A percentile compares a stretch with the other conserved stretches of the same genome.
Conservation (phyloP, 176 grass and related monocot species). For the Melocanna baccifera region DNA sequence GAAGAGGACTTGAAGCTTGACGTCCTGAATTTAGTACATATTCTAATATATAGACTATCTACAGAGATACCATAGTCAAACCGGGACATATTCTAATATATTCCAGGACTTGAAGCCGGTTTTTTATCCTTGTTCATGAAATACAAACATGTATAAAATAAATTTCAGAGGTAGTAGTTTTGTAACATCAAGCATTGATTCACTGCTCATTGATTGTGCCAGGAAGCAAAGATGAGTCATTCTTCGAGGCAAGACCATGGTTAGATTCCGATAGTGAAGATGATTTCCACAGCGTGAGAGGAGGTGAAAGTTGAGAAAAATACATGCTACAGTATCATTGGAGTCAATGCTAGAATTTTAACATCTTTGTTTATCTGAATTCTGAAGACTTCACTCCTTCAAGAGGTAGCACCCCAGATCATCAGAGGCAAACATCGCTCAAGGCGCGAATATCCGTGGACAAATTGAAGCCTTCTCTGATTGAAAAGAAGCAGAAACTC, state of each 20-base stretch:
- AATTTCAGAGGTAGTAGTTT: neutral
- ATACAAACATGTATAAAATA: neutral
- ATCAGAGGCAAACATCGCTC: conserved; percentile 9
- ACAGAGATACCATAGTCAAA: neutral
- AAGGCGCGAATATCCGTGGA: neutral
- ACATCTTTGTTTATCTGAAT: conserved; percentile 1
- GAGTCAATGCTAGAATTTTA: neutral
- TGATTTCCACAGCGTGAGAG: conserved; percentile 78
- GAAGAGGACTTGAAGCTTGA: neutral
- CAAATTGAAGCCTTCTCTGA: conserved; percentile 1
- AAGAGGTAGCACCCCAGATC: conserved; percentile 48
- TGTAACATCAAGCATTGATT: neutral
- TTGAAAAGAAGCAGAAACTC: conserved; percentile 49
- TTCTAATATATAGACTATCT: neutral
- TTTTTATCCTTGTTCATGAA: neutral
- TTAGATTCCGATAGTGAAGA: conserved; percentile 79
- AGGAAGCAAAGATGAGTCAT: conserved; percentile 76
- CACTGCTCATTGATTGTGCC: neutral
- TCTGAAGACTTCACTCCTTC: conserved; percentile 55
- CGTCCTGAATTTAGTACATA: neutral
- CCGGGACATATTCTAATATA: no score
- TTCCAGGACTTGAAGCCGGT: no score
- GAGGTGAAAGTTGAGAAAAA: conserved; percentile 47
- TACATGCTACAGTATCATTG: neutral
- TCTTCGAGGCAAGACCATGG: conserved; percentile 70